Base-by-base conservation (phyloP, 2,329 filamentous ascomycete genomes). In the Botrytis elliptica region DNA sequence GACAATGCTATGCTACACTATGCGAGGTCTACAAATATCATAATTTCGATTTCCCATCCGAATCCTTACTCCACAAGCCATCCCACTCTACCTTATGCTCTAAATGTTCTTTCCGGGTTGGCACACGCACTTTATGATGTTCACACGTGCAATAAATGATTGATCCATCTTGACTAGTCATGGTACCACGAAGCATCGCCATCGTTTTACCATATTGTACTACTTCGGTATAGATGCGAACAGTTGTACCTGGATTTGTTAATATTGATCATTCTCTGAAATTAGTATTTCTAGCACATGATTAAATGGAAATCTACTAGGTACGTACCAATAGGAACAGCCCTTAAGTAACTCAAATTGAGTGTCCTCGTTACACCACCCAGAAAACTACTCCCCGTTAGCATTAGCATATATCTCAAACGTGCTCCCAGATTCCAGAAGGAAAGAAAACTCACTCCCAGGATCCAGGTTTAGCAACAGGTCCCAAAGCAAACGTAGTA, bases 311-410 rank as follows among this genome's bases (percentile, higher is more conserved):
- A 52, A 62, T 14, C 6, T 29, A 77, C 33, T 33, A 33, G 33
- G 33, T 33, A 33, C 78, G 49, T 78, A 84, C 83, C 83, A 29
- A 85, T 81, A 0, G 86, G 85, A 5, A 87, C 83, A 3, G 84
- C 85, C 76, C 83, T 84, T 0, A 88, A 79, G 75, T 87, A 88
- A 44, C 84, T 86, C n/a, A 88, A 83, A 75, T 85, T 86, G 46
- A 88, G 79, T 0, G 83, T 82, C 9, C 86, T 81, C 6, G 85
- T 86, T 0, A 88, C 85, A 7, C 86, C 86, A 1, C 85, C 86
- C 70, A 87, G 81, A 75, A 87, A 87, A 72, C 81, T 81, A 55
- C 33, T 10, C 46, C 55, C 66, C 60, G 12, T 63, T n/a, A 40
- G 20, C 20, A 62, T 40, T 20, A 42, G 14, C 60, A 36, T 12